Base-by-base conservation (phyloP, 163 green algal genomes). In the Chloroidium sp. region DNA sequence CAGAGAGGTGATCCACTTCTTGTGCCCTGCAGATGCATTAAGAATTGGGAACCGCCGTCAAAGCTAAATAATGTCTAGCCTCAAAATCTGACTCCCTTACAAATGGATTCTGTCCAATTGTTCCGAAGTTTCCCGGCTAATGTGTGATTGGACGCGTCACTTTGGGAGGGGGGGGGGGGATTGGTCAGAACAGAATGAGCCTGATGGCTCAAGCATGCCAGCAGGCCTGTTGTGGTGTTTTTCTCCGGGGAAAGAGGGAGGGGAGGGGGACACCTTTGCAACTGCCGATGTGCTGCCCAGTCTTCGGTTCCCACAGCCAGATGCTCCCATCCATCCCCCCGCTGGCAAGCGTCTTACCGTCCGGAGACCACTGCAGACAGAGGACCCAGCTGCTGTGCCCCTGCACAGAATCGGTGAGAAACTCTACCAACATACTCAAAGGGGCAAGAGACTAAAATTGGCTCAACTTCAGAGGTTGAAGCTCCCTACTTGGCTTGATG, bases 331-430 rank as follows among this genome's bases (percentile, higher is more conserved):
- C 87, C 88, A 97, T 97, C 84, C 95, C 92, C 0, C 94, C 96
- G 59, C 80, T 97, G 4, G 89, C 95, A 2, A 99, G 62, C 2
- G 88, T 84, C 64, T 64, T 69, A 2, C 79, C 86, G 79, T 95
- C 90, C 1, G 92, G 92, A 59, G 89, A 92, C 91, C 91, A 97
- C 12, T 87, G 83, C 1, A 98, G 90, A 69, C 85, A 90, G 81
- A 98, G 87, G 80, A 99, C 95, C 95, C 95, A 98, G 84, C 92
- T 93, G 0, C 75, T 90, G 83, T 99, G 96, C 0, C 89, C 93
- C 89, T 95, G 88, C 62, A 72, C 2, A 60, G 57, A 58, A n/a
- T 6, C 64, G 64, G 64, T 6, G 6, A 72, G 64, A n/a, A 36
- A 36, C 36, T 36, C 36, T 36, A 36, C 36, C 36, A 59, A 69